Percentiles rank a stretch among this genome's conserved stretches.
Evolutionary conservation across 2,329 filamentous ascomycete species (phyloP).

Genomic region (Fusarium sulawesiense): DNA sequence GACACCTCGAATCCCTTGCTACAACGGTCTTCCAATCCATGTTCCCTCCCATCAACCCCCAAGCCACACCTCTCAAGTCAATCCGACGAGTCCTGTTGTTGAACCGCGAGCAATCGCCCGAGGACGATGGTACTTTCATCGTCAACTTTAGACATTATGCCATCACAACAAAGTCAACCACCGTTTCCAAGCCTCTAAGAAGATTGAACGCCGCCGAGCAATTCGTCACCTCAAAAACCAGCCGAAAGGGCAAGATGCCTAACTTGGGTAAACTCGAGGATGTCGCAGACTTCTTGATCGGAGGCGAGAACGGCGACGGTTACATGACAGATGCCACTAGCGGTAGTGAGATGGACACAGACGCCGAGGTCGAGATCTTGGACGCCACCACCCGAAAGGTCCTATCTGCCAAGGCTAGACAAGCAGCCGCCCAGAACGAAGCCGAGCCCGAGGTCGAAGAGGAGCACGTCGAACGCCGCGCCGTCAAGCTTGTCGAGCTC

Average conservation of each 20-base stretch:
- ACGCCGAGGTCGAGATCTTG: constrained; percentile 91
- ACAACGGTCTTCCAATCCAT: constrained; percentile 96
- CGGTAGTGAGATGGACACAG: constrained; percentile 92
- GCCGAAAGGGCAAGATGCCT: constrained; percentile 77
- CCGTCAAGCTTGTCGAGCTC: constrained; percentile 91
- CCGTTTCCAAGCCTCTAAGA: constrained; percentile 84
- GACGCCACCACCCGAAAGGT: constrained; percentile 73
- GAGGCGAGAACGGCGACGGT: constrained; percentile 77
- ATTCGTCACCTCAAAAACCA: constrained; percentile 70
- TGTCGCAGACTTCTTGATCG: constrained; percentile 93
- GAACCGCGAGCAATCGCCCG: constrained; percentile 76
- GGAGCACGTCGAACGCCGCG: constrained; percentile 80
- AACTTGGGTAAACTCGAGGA: constrained; percentile 93
- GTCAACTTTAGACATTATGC: constrained; percentile 93
- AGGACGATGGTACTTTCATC: constrained; percentile 77
- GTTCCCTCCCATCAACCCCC: constrained; percentile 94
- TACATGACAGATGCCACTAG: constrained; percentile 89
- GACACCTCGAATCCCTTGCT: constrained; percentile 90
- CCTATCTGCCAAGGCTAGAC: constrained; percentile 63
- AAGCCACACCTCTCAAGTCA: constrained; percentile 88
- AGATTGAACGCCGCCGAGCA: constrained; percentile 88
- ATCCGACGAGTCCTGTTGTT: constrained; percentile 91
- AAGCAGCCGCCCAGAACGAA: constrained; percentile 53
- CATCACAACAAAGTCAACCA: constrained; percentile 89
- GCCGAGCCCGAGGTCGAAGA: constrained; percentile 61